Evolutionary conservation across 768 basidiomycete species (phyloP).

Genomic region (Trametes coccinea): DNA sequence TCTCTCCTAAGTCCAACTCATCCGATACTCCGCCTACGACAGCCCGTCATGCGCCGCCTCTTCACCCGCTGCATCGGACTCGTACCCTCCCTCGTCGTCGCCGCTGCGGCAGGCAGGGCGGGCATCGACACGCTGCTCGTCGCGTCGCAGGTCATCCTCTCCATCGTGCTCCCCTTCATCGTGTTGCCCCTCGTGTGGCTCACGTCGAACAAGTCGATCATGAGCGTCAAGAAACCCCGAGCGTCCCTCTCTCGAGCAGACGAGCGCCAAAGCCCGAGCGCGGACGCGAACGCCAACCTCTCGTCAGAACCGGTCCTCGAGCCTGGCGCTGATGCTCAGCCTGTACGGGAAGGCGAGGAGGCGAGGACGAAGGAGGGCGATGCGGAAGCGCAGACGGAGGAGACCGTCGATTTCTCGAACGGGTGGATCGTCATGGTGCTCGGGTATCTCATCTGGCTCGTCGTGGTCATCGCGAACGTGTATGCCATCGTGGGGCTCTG

Average conservation of each 20-base stretch:
- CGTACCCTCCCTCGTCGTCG: slow-evolving; percentile 79
- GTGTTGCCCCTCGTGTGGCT: slow-evolving; percentile 78
- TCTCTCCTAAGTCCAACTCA: neutral
- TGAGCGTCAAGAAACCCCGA: slow-evolving; percentile 53
- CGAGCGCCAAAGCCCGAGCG: neutral
- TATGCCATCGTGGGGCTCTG: slow-evolving; percentile 72
- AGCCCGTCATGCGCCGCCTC: slow-evolving; percentile 79
- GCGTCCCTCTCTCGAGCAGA: neutral
- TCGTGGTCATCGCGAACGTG: slow-evolving; percentile 69
- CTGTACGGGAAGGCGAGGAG: neutral
- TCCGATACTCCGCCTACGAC: neutral
- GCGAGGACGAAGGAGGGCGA: neutral
- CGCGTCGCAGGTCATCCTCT: slow-evolving; percentile 80
- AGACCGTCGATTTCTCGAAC: slow-evolving; percentile 63
- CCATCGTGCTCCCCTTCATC: slow-evolving; percentile 83
- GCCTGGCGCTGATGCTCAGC: neutral
- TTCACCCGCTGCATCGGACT: slow-evolving; percentile 81
- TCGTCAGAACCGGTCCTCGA: neutral
- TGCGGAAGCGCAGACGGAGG: slow-evolving; percentile 32
- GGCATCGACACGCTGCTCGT: slow-evolving; percentile 85
- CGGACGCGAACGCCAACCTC: too few relatives aligned
- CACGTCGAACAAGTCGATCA: slow-evolving; percentile 65
- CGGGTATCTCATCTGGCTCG: slow-evolving; percentile 60
- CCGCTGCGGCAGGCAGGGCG: slow-evolving; percentile 62
- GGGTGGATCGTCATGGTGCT: slow-evolving; percentile 49